phyloP scores from a whole-genome alignment of 768 basidiomycete genomes.

The Nidularia sp. region DNA sequence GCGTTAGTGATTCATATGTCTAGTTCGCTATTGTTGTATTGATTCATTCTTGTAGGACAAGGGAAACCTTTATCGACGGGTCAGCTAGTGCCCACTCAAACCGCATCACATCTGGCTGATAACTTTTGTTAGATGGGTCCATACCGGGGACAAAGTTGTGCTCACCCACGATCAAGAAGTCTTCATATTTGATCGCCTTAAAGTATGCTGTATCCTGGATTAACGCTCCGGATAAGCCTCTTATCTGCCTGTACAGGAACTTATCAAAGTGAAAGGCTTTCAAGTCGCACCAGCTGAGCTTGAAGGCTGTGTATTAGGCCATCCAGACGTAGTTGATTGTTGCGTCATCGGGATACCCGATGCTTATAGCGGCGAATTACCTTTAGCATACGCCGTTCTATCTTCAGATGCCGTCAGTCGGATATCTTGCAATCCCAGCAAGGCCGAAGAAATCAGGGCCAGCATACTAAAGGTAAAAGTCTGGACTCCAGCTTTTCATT shows the following conservation, averaged over 20 bases:
- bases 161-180: constrained; percentile 47
- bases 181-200: constrained; percentile 56
- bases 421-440: constrained; percentile 16
- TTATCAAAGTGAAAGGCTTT: constrained; percentile 63
- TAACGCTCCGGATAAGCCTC: neutral
- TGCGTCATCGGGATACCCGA: constrained; percentile 63
- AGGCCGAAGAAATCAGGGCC: constrained; percentile 25
- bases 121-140: constrained; percentile 46
- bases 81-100: constrained; percentile 14
- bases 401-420: constrained; percentile 29
- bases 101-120: neutral
- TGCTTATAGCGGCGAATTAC: constrained; percentile 60
- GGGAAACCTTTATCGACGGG: constrained; percentile 59
- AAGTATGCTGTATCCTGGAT: constrained; percentile 28
- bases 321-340: constrained; percentile 53
- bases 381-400: constrained; percentile 59
- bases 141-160: constrained; percentile 58
- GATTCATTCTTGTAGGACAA: constrained; percentile 35
- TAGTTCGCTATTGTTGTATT: constrained; percentile 5
- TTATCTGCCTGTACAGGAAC: constrained; percentile 34
- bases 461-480: constrained; percentile 38
- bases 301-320: constrained; percentile 43
- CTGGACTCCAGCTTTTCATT: neutral
- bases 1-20: constrained; percentile 38
- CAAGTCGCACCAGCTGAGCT: constrained; percentile 55